phyloP scores from a whole-genome alignment of 306 rosid species.

The Mimosa bimucronata region DNA sequence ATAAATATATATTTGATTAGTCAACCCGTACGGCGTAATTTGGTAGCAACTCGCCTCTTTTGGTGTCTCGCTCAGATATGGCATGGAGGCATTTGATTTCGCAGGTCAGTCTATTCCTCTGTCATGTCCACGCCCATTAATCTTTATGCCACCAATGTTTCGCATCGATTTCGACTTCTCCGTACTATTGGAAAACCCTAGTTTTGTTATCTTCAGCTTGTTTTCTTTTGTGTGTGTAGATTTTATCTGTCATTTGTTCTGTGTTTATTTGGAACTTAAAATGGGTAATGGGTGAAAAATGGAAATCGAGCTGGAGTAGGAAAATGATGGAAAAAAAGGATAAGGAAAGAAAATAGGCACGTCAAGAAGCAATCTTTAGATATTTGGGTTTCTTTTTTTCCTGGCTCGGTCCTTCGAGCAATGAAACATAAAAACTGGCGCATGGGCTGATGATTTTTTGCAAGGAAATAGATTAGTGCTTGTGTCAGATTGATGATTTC shows the following conservation, averaged over 20 bases:
- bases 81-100: conserved; percentile 67
- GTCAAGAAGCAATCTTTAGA: background rate
- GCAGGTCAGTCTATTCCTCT: conserved; percentile 49
- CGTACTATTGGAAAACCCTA: conserved; percentile 5
- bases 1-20: too few relatives aligned
- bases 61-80: conserved; percentile 46
- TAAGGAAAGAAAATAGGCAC: background rate
- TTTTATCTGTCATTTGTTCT: background rate
- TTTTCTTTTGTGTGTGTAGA: background rate
- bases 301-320: background rate
- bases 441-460: too few relatives aligned
- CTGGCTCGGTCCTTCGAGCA: background rate
- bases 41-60: background rate
- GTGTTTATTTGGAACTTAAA: background rate
- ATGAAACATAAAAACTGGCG: background rate
- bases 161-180: background rate
- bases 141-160: background rate
- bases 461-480: too few relatives aligned
- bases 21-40: background rate
- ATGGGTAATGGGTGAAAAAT: conserved; percentile 13
- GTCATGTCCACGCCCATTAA: background rate
- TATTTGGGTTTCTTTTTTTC: background rate
- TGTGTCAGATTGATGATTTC: background rate
- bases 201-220: background rate
- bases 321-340: too few relatives aligned